phyloP scores from a whole-genome alignment of 192 early-diverging fungal species.

The Coemansia sp. region DNA sequence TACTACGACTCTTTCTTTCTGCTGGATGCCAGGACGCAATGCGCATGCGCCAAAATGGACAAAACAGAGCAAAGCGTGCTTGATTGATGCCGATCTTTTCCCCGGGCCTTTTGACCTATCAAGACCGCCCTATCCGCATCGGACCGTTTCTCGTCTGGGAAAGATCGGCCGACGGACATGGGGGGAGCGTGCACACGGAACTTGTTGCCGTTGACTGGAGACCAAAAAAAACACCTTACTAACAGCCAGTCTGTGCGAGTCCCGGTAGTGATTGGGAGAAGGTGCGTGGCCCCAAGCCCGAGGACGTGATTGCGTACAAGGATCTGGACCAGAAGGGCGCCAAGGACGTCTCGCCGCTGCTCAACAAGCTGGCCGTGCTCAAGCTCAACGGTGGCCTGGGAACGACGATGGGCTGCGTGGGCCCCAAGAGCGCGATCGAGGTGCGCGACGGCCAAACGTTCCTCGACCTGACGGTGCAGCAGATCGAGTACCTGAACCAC shows the following conservation, averaged over 20 bases:
- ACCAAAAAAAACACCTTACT: neutral
- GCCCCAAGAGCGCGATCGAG: slow-evolving; percentile 97
- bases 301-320: slow-evolving; percentile 82
- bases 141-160: too few species aligned
- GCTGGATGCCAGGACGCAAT: too few species aligned
- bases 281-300: slow-evolving; percentile 85
- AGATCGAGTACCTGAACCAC: slow-evolving; percentile 96
- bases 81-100: too few species aligned
- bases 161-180: too few species aligned
- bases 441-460: slow-evolving; percentile 98
- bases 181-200: too few species aligned
- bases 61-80: too few species aligned
- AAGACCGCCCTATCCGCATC: too few species aligned
- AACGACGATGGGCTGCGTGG: slow-evolving; percentile 99
- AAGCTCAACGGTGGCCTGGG: slow-evolving; percentile 99
- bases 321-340: slow-evolving; percentile 54
- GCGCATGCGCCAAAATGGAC: too few species aligned
- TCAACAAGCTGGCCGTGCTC: slow-evolving; percentile 93
- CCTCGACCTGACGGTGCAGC: slow-evolving; percentile 95
- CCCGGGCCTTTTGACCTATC: too few species aligned
- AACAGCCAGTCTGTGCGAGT: neutral
- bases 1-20: too few species aligned
- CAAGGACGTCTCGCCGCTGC: slow-evolving; percentile 53
- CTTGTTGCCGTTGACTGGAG: too few species aligned
- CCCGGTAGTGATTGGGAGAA: slow-evolving; percentile 86